Conservation (phyloP, 2,329 filamentous ascomycete genomes). For the Ophiostoma sp. region DNA sequence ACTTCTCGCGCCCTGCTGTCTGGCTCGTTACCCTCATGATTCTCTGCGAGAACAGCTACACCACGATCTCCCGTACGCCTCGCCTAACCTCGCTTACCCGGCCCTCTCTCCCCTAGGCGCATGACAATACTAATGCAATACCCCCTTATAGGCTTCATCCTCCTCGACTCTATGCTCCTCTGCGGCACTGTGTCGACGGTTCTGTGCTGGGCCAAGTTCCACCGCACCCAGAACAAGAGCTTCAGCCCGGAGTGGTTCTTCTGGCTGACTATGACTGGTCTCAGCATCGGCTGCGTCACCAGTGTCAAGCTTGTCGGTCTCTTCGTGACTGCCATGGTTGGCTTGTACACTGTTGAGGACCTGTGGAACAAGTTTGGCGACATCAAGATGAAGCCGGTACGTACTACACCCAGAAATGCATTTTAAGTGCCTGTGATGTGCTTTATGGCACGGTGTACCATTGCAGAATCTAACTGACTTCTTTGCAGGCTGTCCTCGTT, state of each 20-base stretch:
- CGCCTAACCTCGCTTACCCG: not conserved
- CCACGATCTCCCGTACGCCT: slow-evolving; percentile 78
- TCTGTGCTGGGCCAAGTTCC: slow-evolving; percentile 96
- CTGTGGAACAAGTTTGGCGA: slow-evolving; percentile 98
- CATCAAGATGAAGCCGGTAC: slow-evolving; percentile 80
- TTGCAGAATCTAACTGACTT: not conserved
- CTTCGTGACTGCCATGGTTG: slow-evolving; percentile 92
- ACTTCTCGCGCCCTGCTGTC: slow-evolving; percentile 80
- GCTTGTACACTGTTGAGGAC: slow-evolving; percentile 93
- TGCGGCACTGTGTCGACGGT: slow-evolving; percentile 98
- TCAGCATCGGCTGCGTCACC: slow-evolving; percentile 97
- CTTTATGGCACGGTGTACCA: no score
- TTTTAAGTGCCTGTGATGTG: not conserved
- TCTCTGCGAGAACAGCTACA: slow-evolving; percentile 98
- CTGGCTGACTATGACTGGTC: slow-evolving; percentile 89
- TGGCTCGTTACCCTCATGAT: slow-evolving; percentile 98
- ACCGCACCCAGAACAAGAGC: slow-evolving; percentile 78
- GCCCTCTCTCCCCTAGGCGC: not conserved
- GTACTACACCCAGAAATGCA: slow-evolving; percentile 33
- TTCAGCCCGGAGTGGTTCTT: slow-evolving; percentile 92
- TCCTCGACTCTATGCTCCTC: slow-evolving; percentile 96
- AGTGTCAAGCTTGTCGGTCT: slow-evolving; percentile 98
- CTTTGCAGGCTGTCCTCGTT: slow-evolving; percentile 41
- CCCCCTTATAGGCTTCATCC: slow-evolving; percentile 73
- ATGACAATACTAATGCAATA: not conserved